A percentile compares a stretch with the other conserved stretches of the same genome.
phyloP scores from a whole-genome alignment of 805 yeast genomes.

The Yarrowia alimentaria region DNA sequence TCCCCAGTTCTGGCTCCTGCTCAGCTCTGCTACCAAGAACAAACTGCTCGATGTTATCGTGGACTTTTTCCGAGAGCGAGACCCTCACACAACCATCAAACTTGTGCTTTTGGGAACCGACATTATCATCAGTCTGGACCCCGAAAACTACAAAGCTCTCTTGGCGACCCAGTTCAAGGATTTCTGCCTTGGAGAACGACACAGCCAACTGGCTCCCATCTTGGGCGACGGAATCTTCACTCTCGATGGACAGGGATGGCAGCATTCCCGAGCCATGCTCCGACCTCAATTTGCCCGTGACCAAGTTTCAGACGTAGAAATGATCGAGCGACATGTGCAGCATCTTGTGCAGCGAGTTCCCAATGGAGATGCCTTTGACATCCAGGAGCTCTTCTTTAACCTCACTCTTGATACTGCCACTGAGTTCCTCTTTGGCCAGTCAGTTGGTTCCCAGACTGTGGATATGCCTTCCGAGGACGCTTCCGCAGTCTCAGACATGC shows the following conservation, averaged over 20 bases:
- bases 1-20: neutral
- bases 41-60: neutral
- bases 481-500: constrained; percentile 17
- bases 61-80: too few species aligned
- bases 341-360: constrained; percentile 22
- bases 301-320: constrained; percentile 37
- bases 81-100: neutral
- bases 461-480: constrained; percentile 24
- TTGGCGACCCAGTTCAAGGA: constrained; percentile 39
- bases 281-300: constrained; percentile 41
- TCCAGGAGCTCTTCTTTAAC: constrained; percentile 36
- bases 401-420: constrained; percentile 41
- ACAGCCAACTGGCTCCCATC: constrained; percentile 35
- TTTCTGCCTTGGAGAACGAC: constrained; percentile 37
- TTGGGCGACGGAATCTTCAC: constrained; percentile 43
- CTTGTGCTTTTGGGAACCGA: constrained; percentile 5
- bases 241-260: constrained; percentile 41
- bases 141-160: constrained; percentile 39
- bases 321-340: constrained; percentile 36
- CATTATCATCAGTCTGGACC: constrained; percentile 35
- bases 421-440: constrained; percentile 40
- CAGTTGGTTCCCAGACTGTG: constrained; percentile 33
- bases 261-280: constrained; percentile 41
- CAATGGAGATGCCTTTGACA: constrained; percentile 32
- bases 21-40: constrained; percentile 4